Conservation (phyloP, 2,329 filamentous ascomycete genomes). For the Hymenotorrendiella dingleyae region DNA sequence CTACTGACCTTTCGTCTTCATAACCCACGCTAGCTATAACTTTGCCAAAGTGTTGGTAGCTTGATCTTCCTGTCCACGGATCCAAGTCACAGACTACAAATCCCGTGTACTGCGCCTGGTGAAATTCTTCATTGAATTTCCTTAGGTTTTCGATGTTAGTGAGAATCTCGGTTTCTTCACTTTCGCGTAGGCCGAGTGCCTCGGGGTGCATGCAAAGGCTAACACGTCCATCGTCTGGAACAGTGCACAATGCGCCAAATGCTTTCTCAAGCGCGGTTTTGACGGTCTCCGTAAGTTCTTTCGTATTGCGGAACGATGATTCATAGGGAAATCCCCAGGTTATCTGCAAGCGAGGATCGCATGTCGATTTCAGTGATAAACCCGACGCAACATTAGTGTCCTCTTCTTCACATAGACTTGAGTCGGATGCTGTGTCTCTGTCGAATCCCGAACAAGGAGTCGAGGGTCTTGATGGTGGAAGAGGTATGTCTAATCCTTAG, state of each 20-base stretch:
- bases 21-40: background rate
- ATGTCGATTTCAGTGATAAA: background rate
- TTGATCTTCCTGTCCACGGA: background rate
- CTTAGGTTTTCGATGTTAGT: background rate
- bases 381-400: background rate
- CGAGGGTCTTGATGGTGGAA: background rate
- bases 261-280: background rate
- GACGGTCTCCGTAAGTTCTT: background rate
- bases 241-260: background rate
- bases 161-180: background rate
- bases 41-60: background rate
- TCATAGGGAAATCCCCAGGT: background rate
- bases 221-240: background rate
- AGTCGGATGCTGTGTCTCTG: background rate
- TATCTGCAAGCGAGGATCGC: background rate
- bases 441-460: background rate
- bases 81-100: background rate
- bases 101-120: background rate
- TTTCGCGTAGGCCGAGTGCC: background rate
- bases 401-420: background rate
- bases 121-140: background rate
- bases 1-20: background rate
- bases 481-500: background rate
- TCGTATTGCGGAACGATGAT: background rate
- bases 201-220: background rate